These are phyloP conservation scores for Tulasnella calospora DNA, from an alignment of 768 basidiomycete species.

Conservation along the genomic window DNA sequence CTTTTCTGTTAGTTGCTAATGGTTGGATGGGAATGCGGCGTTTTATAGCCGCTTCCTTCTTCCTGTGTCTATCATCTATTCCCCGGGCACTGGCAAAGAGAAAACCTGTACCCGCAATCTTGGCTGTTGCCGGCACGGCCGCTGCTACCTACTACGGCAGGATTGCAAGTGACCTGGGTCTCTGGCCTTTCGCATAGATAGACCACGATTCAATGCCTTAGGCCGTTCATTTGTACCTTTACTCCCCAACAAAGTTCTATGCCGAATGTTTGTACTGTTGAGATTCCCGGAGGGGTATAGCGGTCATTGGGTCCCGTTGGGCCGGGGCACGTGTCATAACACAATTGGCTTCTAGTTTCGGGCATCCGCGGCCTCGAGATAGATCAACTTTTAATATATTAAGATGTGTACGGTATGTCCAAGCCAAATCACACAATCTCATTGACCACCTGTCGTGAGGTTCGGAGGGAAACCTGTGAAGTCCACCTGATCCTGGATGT, in stretches of 20 bases:
- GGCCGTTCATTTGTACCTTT: not conserved
- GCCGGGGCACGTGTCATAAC: not conserved
- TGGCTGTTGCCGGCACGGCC: slow-evolving; percentile 57
- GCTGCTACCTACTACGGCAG: slow-evolving; percentile 58
- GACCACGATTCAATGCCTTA: not conserved
- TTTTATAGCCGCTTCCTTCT: slow-evolving; percentile 59
- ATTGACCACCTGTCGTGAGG: slow-evolving; percentile 33
- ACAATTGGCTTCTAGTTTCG: not conserved
- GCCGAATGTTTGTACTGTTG: not conserved
- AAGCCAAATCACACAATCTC: not conserved
- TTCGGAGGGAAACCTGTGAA: slow-evolving; percentile 78
- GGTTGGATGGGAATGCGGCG: not conserved
- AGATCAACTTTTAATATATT: not conserved
- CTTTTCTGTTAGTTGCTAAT: slow-evolving; percentile 32
- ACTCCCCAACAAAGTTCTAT: not conserved
- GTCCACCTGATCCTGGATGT: slow-evolving; percentile 87
- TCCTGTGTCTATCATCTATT: slow-evolving; percentile 67
- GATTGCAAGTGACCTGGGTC: slow-evolving; percentile 24
- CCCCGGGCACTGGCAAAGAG: slow-evolving; percentile 56
- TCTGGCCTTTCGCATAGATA: slow-evolving; percentile 9
- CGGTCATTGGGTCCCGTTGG: not conserved
- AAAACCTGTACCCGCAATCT: slow-evolving; percentile 63
- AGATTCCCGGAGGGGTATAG: not conserved
- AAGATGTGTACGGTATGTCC: not conserved
- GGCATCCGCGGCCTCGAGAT: not conserved